These are phyloP conservation scores for Glycyrrhiza uralensis DNA, from an alignment of 306 rosid species.

Conservation along the genomic window DNA sequence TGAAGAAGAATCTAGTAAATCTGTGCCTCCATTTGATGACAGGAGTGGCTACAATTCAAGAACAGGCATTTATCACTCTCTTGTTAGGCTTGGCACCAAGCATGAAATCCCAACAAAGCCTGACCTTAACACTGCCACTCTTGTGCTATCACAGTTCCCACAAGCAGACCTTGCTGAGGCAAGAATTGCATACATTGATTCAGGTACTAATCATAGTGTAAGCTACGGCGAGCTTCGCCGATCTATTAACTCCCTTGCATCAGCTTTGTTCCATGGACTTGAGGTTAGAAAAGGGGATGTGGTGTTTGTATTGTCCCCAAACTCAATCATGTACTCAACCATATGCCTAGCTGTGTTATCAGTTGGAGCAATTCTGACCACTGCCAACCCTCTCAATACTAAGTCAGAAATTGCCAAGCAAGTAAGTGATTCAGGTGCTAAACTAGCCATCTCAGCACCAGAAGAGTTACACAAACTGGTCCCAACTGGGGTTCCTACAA, in stretches of 20 bases:
- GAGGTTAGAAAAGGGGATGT: slow-evolving; percentile 73
- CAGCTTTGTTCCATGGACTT: slow-evolving; percentile 61
- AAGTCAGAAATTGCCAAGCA: slow-evolving; percentile 66
- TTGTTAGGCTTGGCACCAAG: slow-evolving; percentile 27
- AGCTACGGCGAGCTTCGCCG: slow-evolving; percentile 59
- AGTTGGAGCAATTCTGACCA: slow-evolving; percentile 68
- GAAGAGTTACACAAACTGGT: slow-evolving; percentile 63
- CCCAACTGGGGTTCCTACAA: slow-evolving; percentile 57
- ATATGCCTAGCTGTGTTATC: slow-evolving; percentile 73
- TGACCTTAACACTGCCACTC: slow-evolving; percentile 52
- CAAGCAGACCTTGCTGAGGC: slow-evolving; percentile 44
- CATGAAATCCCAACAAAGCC: slow-evolving; percentile 46
- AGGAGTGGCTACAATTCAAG: slow-evolving; percentile 50
- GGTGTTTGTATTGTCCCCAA: slow-evolving; percentile 65
- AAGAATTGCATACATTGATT: slow-evolving; percentile 61
- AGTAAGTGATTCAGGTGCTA: slow-evolving; percentile 66
- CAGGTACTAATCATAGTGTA: slow-evolving; percentile 36
- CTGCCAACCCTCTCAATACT: slow-evolving; percentile 77
- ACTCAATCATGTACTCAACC: slow-evolving; percentile 60
- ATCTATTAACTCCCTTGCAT: slow-evolving; percentile 58
- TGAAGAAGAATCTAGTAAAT: slow-evolving; percentile 25
- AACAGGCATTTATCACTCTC: slow-evolving; percentile 64
- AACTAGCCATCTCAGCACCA: slow-evolving; percentile 63
- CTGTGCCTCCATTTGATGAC: background rate
- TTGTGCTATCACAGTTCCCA: slow-evolving; percentile 75